Evolutionary conservation across 2,329 filamentous ascomycete species (phyloP).

Genomic region (Diplodia intermedia): DNA sequence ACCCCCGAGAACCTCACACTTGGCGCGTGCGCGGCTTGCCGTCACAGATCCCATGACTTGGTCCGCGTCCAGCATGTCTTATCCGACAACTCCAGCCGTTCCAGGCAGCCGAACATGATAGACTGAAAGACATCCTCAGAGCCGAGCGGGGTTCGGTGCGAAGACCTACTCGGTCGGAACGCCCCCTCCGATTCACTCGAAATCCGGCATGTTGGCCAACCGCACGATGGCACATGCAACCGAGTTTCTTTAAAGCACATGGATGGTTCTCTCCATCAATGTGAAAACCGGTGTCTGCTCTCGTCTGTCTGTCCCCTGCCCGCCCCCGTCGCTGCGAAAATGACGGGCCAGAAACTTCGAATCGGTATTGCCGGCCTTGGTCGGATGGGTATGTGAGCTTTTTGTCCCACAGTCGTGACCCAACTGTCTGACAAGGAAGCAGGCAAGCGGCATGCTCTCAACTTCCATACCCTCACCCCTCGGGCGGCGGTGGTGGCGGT

Average conservation of each 20-base stretch:
- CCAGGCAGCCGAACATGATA: neutral
- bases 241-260: neutral
- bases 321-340: neutral
- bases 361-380: slow-evolving; percentile 59
- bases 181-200: neutral
- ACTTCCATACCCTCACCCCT: slow-evolving; percentile 55
- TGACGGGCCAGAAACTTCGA: slow-evolving; percentile 37
- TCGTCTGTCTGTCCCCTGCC: too few species aligned
- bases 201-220: too few species aligned
- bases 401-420: neutral
- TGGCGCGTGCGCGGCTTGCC: too few species aligned
- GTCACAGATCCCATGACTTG: neutral
- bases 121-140: neutral
- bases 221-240: too few species aligned
- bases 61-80: neutral
- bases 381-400: slow-evolving; percentile 49
- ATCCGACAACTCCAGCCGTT: neutral
- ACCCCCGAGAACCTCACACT: neutral
- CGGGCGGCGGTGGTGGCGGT: slow-evolving; percentile 59
- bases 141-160: neutral
- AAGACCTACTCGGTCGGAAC: neutral
- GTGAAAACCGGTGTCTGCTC: neutral
- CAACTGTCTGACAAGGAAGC: neutral
- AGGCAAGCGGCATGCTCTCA: slow-evolving; percentile 59
- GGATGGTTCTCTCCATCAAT: too few species aligned